phyloP scores from a whole-genome alignment of 2,329 filamentous ascomycete species.

The Cyanodermella asteris region DNA sequence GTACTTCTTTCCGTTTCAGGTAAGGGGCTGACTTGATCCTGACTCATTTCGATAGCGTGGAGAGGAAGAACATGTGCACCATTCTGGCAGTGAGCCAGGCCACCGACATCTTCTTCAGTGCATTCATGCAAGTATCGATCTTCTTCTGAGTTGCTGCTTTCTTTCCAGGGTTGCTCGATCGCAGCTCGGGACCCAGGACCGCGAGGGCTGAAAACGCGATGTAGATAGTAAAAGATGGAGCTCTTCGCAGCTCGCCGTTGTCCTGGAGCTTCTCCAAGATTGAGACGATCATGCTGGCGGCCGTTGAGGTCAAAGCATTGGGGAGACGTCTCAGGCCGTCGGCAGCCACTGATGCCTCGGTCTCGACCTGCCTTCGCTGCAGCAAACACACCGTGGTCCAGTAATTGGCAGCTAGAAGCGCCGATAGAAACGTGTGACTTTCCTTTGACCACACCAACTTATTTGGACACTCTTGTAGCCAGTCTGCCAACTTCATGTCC shows the following conservation, averaged over 20 bases:
- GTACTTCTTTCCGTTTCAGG: no score
- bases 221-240: constrained; percentile 90
- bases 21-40: no score
- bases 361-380: constrained; percentile 90
- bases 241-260: constrained; percentile 68
- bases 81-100: constrained; percentile 98
- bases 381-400: constrained; percentile 93
- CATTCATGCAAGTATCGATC: constrained; percentile 70
- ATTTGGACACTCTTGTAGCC: constrained; percentile 89
- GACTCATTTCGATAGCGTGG: no score
- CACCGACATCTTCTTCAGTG: constrained; percentile 79
- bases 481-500: constrained; percentile 94
- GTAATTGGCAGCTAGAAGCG: constrained; percentile 82
- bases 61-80: constrained; percentile 93
- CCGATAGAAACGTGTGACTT: constrained; percentile 90
- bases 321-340: constrained; percentile 52
- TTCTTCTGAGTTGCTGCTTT: constrained; percentile 75
- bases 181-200: constrained; percentile 98
- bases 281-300: constrained; percentile 87
- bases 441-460: constrained; percentile 87
- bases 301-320: constrained; percentile 36
- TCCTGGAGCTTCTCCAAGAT: constrained; percentile 77
- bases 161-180: constrained; percentile 76
- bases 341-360: no score
- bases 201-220: constrained; percentile 91